A percentile compares a stretch with the other conserved stretches of the same genome.
Evolutionary conservation across 2,329 filamentous ascomycete genomes (phyloP).

Genomic region (Paecilomyces sp.): DNA sequence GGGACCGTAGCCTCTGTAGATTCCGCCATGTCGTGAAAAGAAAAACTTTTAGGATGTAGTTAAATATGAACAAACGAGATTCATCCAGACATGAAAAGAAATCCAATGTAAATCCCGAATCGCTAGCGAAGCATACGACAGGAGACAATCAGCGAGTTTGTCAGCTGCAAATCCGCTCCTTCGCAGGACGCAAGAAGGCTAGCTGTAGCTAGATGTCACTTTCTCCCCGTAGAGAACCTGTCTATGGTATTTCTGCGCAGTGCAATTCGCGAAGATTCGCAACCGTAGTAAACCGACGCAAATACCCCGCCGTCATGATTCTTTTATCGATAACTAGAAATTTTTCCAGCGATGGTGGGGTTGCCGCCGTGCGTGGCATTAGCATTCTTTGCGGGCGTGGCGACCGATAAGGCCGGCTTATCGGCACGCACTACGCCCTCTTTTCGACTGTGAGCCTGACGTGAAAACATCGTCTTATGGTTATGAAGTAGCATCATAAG

Average conservation of each 20-base stretch:
- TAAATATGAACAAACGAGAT: no score
- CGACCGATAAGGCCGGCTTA: not conserved
- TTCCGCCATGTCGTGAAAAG: constrained; percentile 17
- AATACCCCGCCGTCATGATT: not conserved
- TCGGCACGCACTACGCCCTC: not conserved
- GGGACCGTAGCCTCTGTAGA: constrained; percentile 13
- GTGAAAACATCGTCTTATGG: not conserved
- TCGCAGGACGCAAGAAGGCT: not conserved
- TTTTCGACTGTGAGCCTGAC: not conserved
- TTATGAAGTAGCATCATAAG: no score
- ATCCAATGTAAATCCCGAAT: not conserved
- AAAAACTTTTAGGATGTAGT: not conserved
- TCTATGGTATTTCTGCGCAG: not conserved
- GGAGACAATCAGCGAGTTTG: not conserved
- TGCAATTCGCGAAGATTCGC: not conserved
- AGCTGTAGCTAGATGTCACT: not conserved
- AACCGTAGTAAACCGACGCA: not conserved
- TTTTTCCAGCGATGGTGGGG: not conserved
- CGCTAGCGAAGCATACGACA: not conserved
- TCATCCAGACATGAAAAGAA: not conserved
- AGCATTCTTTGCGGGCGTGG: not conserved
- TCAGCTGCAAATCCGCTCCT: not conserved
- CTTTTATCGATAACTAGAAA: constrained; percentile 1
- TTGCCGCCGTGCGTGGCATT: not conserved
- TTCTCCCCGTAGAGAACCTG: not conserved